Base-by-base conservation (phyloP, 129 eudicot genomes). In the Ambrosia artemisiifolia region DNA sequence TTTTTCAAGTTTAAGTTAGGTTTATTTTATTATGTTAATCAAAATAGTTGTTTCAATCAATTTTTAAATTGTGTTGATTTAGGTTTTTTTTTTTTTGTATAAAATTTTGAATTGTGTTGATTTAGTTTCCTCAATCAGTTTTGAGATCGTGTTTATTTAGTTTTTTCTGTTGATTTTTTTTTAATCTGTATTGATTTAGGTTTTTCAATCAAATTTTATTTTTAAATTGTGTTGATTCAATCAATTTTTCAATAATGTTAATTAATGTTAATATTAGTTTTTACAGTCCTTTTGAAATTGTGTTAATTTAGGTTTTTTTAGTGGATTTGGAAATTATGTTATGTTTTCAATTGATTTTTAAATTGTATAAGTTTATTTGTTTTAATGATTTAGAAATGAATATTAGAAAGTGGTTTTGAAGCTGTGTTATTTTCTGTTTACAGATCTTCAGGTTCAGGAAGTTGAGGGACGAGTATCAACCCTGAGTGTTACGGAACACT, bases 391-490 rank as follows among this genome's bases (percentile, higher is more conserved):
- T 24, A 24, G 28, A 40, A 40, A n/a, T n/a, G n/a, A n/a, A n/a
- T n/a, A n/a, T n/a, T n/a, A n/a, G n/a, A n/a, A n/a, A n/a, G n/a
- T n/a, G n/a, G n/a, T 40, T 6, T 40, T 48, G 54, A 48, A 48
- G 54, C 0, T 48, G 11, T 48, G 54, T 3, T 48, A 6, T 3
- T 65, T 7, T 42, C 12, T 14, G 7, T 14, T n/a, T 50, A 6
- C 68, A 77, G 81, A 28, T 62, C 30, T 38, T n/a, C 30, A 7
- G 47, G 40, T 69, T 49, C 81, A 77, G 56, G 81, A 62, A 34
- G 79, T 42, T 44, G 44, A 47, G 2, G 16, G 35, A 63, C 28
- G 16, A 16, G 3, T 8, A 16, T 54, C 60, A 50, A 44, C 30
- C 50, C 18, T 4, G 11, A 13, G 7, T 13, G 54, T 13, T 48